phyloP scores from a whole-genome alignment of 768 basidiomycete genomes.

The Naganishia randhawae region DNA sequence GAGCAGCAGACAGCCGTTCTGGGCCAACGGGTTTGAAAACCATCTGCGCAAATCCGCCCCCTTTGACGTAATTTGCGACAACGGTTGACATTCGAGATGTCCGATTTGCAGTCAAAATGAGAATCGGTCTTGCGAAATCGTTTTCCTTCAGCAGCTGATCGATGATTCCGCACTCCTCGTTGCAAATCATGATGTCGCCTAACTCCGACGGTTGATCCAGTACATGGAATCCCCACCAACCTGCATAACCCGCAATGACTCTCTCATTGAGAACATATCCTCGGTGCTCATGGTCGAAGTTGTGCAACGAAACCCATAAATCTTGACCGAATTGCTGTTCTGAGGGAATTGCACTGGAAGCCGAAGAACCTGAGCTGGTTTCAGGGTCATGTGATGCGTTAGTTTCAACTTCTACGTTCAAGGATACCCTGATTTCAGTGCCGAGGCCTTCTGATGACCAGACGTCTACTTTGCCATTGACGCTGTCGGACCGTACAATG shows the following conservation, averaged over 20 bases:
- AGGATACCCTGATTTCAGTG: slow-evolving; percentile 83
- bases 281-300: slow-evolving; percentile 64
- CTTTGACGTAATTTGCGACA: slow-evolving; percentile 67
- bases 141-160: slow-evolving; percentile 59
- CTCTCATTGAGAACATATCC: slow-evolving; percentile 67
- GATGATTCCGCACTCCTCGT: slow-evolving; percentile 68
- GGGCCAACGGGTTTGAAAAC: slow-evolving; percentile 88
- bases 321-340: slow-evolving; percentile 36
- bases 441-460: slow-evolving; percentile 85
- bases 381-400: slow-evolving; percentile 34
- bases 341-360: slow-evolving; percentile 48
- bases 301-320: slow-evolving; percentile 61
- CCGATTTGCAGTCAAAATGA: slow-evolving; percentile 69
- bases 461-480: slow-evolving; percentile 88
- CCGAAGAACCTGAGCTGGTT: slow-evolving; percentile 40
- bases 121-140: slow-evolving; percentile 64
- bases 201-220: slow-evolving; percentile 52
- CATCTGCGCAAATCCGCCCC: slow-evolving; percentile 83
- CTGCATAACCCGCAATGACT: slow-evolving; percentile 62
- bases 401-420: slow-evolving; percentile 65
- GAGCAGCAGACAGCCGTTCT: slow-evolving; percentile 62
- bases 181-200: slow-evolving; percentile 73
- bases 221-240: slow-evolving; percentile 71
- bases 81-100: slow-evolving; percentile 56
- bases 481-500: slow-evolving; percentile 77